phyloP scores from a whole-genome alignment of 1,284 basidiomycete genomes.

The Cystobasidiaceae sp. region DNA sequence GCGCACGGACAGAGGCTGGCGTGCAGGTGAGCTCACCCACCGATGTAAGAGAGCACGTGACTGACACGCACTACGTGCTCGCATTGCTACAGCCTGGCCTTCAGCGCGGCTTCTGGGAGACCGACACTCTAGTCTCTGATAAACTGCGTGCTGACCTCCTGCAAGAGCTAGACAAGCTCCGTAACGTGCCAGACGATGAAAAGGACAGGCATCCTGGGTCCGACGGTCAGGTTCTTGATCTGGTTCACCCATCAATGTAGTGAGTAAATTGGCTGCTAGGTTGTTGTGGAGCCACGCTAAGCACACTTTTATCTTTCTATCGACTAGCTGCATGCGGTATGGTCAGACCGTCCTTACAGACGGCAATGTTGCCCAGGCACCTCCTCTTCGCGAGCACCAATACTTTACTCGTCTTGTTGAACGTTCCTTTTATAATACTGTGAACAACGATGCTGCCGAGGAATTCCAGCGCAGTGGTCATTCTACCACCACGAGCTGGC shows the following conservation, averaged over 20 bases:
- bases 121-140: not conserved
- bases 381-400: not conserved
- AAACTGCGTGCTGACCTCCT: not conserved
- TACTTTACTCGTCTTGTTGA: not conserved
- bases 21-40: not conserved
- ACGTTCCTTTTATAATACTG: not conserved
- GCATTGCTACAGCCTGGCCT: not conserved
- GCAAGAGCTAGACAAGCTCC: not conserved
- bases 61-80: not conserved
- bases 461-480: too few species aligned
- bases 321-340: not conserved
- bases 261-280: conserved; percentile 12
- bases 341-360: not conserved
- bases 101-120: not conserved
- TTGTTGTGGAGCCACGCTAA: too few species aligned
- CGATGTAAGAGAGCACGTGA: not conserved
- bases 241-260: conserved; percentile 53
- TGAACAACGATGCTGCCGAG: not conserved
- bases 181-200: conserved; percentile 29
- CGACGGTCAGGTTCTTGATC: conserved; percentile 48
- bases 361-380: not conserved
- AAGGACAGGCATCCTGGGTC: conserved; percentile 54
- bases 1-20: not conserved
- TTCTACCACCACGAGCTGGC: conserved; percentile 35
- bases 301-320: not conserved